Base-by-base conservation (phyloP, 495 filamentous ascomycete species). In the Beverwykella pulmonaria region DNA sequence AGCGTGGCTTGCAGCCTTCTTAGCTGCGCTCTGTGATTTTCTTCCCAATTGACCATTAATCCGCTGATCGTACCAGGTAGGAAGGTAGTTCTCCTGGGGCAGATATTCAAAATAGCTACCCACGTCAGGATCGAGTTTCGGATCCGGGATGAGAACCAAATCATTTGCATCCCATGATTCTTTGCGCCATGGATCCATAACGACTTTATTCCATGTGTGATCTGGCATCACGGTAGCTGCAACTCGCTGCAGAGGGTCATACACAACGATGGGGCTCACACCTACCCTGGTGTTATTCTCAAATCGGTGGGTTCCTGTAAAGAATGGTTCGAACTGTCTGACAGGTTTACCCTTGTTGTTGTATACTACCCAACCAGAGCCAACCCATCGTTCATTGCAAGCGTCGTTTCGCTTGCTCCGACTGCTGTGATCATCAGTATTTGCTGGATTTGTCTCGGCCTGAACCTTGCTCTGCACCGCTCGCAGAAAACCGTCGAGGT, bases 271-370 rank as follows among this genome's bases (percentile, higher is more conserved):
- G 22, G 39, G 7, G 7, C 57, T 26, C 4, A 67, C 56, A 2
- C 61, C 67, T 8, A 9, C 20, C 4, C 3, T 2, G 8, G 52
- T 7, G 3, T 46, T 52, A 8, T 55, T n/a, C 19, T 70, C 22
- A 36, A 65, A 75, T 0, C 17, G 23, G 46, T 63, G 62, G 0
- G 36, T 55, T 0, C 1, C 5, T 39, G 7, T 23, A 29, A 74
- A 73, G 53, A 75, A 75, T 12, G 74, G 74, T 22, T 75, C 65
- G 54, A 32, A 75, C 56, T 65, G n/a, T 17, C 46, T 53, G 30
- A 75, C 65, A 1, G 65, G 10, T 0, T 39, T 46, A 15, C 59
- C 67, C 49, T 75, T 77, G 55, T 75, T 76, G 61, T 75, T 72
- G 36, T 26, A 32, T 19, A 75, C 54, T 0, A 27, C 53, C 72